Conservation (phyloP, 805 yeast species). For the Kluyveromyces wickerhamii region DNA sequence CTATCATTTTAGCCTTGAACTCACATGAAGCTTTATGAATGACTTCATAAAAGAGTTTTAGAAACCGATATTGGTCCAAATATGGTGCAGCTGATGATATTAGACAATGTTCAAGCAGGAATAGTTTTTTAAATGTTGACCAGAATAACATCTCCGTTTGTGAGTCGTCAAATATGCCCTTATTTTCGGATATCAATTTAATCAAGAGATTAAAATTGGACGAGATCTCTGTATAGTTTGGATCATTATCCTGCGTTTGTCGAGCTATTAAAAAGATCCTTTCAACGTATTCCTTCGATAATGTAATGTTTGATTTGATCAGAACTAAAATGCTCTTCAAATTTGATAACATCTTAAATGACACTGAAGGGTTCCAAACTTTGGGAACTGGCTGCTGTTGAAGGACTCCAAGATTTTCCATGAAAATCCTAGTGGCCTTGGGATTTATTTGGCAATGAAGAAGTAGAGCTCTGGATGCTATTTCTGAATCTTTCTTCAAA, state of each 20-base stretch:
- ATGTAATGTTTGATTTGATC: slow-evolving; percentile 11
- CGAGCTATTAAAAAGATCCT: slow-evolving; percentile 1
- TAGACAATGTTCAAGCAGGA: slow-evolving; percentile 13
- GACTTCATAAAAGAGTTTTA: slow-evolving; percentile 5
- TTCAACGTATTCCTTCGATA: not conserved
- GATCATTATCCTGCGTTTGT: slow-evolving; percentile 6
- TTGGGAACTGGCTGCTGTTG: slow-evolving; percentile 33
- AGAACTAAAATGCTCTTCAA: slow-evolving; percentile 8
- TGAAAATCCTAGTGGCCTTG: slow-evolving; percentile 6
- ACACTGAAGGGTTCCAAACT: slow-evolving; percentile 34
- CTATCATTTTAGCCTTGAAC: slow-evolving; percentile 14
- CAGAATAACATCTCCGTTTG: slow-evolving; percentile 4
- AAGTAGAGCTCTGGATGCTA: not conserved
- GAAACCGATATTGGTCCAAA: slow-evolving; percentile 8
- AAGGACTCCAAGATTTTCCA: slow-evolving; percentile 31
- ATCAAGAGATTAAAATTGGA: slow-evolving; percentile 14
- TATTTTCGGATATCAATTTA: slow-evolving; percentile 2
- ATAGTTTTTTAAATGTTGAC: slow-evolving; percentile 11
- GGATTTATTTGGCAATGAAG: slow-evolving; percentile 10
- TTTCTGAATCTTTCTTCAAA: slow-evolving; percentile 2
- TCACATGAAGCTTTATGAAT: slow-evolving; percentile 10
- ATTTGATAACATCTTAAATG: slow-evolving; percentile 9
- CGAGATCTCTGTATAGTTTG: slow-evolving; percentile 17
- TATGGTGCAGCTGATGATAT: slow-evolving; percentile 15
- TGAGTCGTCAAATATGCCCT: slow-evolving; percentile 3